phyloP scores from a whole-genome alignment of 352 stramenopile genomes.

The Phytopythium boreale region DNA sequence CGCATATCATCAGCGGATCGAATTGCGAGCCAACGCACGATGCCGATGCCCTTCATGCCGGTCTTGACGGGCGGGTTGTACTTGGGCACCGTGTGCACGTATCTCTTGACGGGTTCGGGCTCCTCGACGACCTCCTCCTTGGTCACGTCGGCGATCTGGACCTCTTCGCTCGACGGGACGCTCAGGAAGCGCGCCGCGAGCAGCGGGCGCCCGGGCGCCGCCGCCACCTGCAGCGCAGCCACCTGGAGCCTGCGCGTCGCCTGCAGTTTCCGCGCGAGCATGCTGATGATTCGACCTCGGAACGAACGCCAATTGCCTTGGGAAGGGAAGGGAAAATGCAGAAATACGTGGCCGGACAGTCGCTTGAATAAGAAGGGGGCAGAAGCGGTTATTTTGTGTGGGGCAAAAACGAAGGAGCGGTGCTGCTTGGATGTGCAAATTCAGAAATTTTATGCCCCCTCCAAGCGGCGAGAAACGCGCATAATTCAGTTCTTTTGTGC shows the following conservation, averaged over 20 bases:
- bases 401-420: no score
- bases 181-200: conserved; percentile 7
- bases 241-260: conserved; percentile 18
- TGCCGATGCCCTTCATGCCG: conserved; percentile 70
- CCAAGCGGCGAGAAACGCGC: neutral
- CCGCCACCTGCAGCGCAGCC: conserved; percentile 11
- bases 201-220: conserved; percentile 21
- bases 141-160: conserved; percentile 32
- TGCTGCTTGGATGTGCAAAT: conserved; percentile 8
- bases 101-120: conserved; percentile 44
- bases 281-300: conserved; percentile 5
- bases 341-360: neutral
- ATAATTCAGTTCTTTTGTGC: neutral
- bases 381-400: no score
- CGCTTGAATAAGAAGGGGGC: no score
- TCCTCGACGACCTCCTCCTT: conserved; percentile 38
- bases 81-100: conserved; percentile 65
- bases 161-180: conserved; percentile 1
- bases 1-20: neutral
- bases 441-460: neutral
- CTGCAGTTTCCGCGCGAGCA: conserved; percentile 30
- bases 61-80: conserved; percentile 79
- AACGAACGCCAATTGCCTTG: neutral
- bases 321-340: neutral
- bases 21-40: conserved; percentile 31